These are phyloP conservation scores for Colletotrichum sojae DNA, from an alignment of 2,329 filamentous ascomycete species.

Conservation along the genomic window DNA sequence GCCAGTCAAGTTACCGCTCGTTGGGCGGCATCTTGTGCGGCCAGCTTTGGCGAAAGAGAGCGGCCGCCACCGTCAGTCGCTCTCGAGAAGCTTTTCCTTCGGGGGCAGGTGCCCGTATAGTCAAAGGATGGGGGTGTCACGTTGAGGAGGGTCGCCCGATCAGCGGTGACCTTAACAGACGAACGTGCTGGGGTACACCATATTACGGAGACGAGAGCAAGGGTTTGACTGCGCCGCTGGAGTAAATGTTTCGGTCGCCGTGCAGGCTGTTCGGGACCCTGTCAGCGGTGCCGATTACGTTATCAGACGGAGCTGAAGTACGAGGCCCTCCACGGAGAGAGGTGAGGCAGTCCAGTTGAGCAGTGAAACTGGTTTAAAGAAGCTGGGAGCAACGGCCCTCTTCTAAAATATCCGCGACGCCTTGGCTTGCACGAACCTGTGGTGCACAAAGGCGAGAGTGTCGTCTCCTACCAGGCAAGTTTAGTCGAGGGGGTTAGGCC, in stretches of 20 bases:
- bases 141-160: not conserved
- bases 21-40: not conserved
- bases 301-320: not conserved
- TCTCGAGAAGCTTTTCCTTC: constrained; percentile 5
- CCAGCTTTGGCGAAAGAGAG: not conserved
- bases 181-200: not conserved
- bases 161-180: constrained; percentile 2
- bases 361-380: not conserved
- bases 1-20: not conserved
- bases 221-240: constrained; percentile 9
- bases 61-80: constrained; percentile 11
- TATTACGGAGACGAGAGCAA: constrained; percentile 1
- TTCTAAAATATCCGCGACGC: too few species aligned
- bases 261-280: not conserved
- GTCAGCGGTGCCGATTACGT: not conserved
- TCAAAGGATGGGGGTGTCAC: not conserved
- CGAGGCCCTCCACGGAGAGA: not conserved
- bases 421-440: too few species aligned
- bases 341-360: not conserved
- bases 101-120: not conserved
- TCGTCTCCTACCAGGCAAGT: not conserved
- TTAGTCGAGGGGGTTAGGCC: not conserved
- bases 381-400: not conserved
- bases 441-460: too few species aligned
- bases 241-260: not conserved